Percentiles rank a stretch among this genome's conserved stretches.
Evolutionary conservation across 768 basidiomycete species (phyloP).

Genomic region (Ephemerocybe angulata): DNA sequence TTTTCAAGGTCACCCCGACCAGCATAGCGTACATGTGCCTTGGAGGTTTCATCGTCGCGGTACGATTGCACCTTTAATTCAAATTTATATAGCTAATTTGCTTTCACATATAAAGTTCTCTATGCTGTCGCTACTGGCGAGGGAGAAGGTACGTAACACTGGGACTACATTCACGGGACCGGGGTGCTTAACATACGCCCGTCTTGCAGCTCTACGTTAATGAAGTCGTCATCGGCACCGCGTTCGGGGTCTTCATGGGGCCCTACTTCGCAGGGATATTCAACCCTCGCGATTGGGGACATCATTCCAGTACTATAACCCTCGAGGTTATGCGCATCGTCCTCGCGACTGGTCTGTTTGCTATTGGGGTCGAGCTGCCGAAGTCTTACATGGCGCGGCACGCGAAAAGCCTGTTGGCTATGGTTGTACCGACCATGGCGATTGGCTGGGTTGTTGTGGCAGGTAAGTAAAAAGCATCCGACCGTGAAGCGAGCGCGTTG

Average conservation of each 20-base stretch:
- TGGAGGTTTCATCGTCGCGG: conserved; percentile 49
- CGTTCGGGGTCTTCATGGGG: conserved; percentile 61
- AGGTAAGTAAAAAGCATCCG: conserved; percentile 33
- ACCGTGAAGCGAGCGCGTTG: neutral
- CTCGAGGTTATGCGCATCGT: conserved; percentile 81
- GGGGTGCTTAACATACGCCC: neutral
- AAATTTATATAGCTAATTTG: neutral
- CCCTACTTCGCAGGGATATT: conserved; percentile 71
- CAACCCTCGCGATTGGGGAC: conserved; percentile 73
- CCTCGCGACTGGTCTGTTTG: conserved; percentile 89
- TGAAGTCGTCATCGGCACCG: conserved; percentile 89
- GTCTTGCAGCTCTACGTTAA: conserved; percentile 70
- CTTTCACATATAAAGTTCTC: conserved; percentile 59
- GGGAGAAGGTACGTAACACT: conserved; percentile 58
- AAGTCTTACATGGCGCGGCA: conserved; percentile 79
- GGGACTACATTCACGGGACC: neutral
- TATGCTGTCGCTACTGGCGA: conserved; percentile 75
- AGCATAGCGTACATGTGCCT: conserved; percentile 60
- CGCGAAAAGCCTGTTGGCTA: conserved; percentile 60
- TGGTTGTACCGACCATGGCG: conserved; percentile 84
- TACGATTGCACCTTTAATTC: conserved; percentile 16
- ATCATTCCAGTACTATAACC: conserved; percentile 56
- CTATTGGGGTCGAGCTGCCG: conserved; percentile 93
- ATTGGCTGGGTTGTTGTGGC: conserved; percentile 80
- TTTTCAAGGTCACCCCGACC: conserved; percentile 41